phyloP scores from a whole-genome alignment of 331 rosid species.

The Stylosanthes scabra region DNA sequence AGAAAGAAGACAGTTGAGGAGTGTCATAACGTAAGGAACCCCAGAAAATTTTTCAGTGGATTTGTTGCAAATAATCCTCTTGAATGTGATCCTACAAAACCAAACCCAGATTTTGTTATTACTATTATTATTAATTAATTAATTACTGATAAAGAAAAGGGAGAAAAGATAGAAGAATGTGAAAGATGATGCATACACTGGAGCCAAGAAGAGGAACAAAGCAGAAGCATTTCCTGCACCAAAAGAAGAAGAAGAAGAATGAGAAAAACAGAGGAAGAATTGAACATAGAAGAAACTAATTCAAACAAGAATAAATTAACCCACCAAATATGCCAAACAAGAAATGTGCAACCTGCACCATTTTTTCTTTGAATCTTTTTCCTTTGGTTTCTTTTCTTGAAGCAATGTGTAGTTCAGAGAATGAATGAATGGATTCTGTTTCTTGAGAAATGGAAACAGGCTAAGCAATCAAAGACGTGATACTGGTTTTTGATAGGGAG shows the following conservation, averaged over 20 bases:
- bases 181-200: conserved; percentile 63
- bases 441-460: conserved; percentile 35
- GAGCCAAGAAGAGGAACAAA: conserved; percentile 94
- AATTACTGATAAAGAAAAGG: background rate
- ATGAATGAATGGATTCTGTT: conserved; percentile 22
- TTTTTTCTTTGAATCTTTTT: conserved; percentile 36
- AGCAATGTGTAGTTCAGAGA: conserved; percentile 10
- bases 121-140: no score
- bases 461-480: background rate
- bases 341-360: conserved; percentile 68
- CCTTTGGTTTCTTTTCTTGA: background rate
- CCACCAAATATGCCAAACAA: conserved; percentile 80
- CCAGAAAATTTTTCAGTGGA: conserved; percentile 89
- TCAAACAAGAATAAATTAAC: conserved; percentile 33
- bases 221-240: conserved; percentile 84
- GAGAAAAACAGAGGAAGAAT: conserved; percentile 26
- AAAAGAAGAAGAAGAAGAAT: conserved; percentile 2
- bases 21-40: conserved; percentile 90
- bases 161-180: background rate
- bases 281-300: no score
- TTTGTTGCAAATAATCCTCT: conserved; percentile 63
- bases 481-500: conserved; percentile 1
- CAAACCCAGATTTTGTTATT: background rate
- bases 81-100: conserved; percentile 74
- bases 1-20: conserved; percentile 86